Percentiles rank a stretch among this genome's conserved stretches.
These are phyloP conservation scores for Fusarium coffeatum DNA, from an alignment of 2,329 filamentous ascomycete species.

Conservation along the genomic window DNA sequence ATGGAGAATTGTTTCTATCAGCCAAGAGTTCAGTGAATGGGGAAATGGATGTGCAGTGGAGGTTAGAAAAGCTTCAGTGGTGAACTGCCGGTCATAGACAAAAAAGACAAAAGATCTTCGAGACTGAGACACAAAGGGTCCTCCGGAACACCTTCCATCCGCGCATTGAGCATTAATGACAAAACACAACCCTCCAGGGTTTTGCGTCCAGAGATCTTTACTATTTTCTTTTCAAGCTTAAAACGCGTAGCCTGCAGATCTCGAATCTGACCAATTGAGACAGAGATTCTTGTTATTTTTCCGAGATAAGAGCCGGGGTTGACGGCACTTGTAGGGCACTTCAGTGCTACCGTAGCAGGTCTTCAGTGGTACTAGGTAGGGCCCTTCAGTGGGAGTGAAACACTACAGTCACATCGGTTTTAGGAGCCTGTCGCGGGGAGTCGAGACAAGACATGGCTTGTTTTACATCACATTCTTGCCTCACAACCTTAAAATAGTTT, in stretches of 20 bases:
- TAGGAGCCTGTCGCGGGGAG: constrained; percentile 9
- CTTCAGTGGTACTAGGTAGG: not conserved
- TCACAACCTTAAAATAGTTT: constrained; percentile 31
- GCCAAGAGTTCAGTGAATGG: not conserved
- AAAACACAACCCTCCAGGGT: constrained; percentile 5
- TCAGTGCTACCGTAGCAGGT: not conserved
- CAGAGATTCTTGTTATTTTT: not conserved
- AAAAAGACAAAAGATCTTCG: not conserved
- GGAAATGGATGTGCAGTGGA: not conserved
- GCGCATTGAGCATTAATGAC: constrained; percentile 10
- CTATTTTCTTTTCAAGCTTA: constrained; percentile 4
- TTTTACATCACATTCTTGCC: constrained; percentile 8
- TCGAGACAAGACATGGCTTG: constrained; percentile 14
- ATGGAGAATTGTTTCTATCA: constrained; percentile 1
- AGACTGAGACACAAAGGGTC: constrained; percentile 1
- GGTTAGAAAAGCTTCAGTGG: not conserved
- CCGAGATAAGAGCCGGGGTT: constrained; percentile 3
- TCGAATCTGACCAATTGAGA: not conserved
- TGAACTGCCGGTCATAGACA: not conserved
- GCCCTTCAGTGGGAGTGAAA: constrained; percentile 4
- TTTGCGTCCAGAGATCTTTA: not conserved
- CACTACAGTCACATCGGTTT: not conserved
- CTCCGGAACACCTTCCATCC: constrained; percentile 3
- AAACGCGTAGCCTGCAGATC: constrained; percentile 2
- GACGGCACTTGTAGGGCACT: not conserved